Evolutionary conservation across 225 moss, liverwort and hornwort species (phyloP).

Genomic region (Physcomitrium patens): DNA sequence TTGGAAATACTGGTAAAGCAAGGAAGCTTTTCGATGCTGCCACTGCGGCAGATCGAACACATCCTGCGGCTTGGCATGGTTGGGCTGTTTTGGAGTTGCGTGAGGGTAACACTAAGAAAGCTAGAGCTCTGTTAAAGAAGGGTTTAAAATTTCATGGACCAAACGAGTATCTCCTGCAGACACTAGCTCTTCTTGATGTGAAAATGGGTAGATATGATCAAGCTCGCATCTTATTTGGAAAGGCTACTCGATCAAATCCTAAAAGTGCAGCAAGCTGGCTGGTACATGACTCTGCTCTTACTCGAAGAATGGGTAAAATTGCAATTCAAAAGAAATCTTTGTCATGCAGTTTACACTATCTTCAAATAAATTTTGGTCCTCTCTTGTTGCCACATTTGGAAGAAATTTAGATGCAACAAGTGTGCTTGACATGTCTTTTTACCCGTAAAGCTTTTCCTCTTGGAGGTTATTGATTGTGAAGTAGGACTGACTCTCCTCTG

Average conservation of each 20-base stretch:
- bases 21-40: slow-evolving; percentile 95
- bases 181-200: slow-evolving; percentile 77
- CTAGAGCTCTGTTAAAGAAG: slow-evolving; percentile 81
- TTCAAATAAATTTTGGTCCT: not conserved
- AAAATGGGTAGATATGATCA: slow-evolving; percentile 76
- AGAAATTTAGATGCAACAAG: slow-evolving; percentile 5
- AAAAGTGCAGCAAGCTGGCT: slow-evolving; percentile 98
- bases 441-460: slow-evolving; percentile 11
- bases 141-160: slow-evolving; percentile 78
- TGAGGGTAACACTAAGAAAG: slow-evolving; percentile 83
- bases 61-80: slow-evolving; percentile 96
- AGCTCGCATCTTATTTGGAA: slow-evolving; percentile 75
- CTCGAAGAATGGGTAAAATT: slow-evolving; percentile 46
- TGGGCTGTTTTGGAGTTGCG: slow-evolving; percentile 98
- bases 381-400: slow-evolving; percentile 2
- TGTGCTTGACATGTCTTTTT: not conserved
- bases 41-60: slow-evolving; percentile 84
- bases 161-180: slow-evolving; percentile 92
- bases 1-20: slow-evolving; percentile 76
- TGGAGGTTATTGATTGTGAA: slow-evolving; percentile 27
- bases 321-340: not conserved
- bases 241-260: slow-evolving; percentile 77
- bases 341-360: not conserved
- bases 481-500: slow-evolving; percentile 24
- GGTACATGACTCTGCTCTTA: slow-evolving; percentile 52